Conservation (phyloP, 2,329 filamentous ascomycete species). For the Trichoderma asperellum region DNA sequence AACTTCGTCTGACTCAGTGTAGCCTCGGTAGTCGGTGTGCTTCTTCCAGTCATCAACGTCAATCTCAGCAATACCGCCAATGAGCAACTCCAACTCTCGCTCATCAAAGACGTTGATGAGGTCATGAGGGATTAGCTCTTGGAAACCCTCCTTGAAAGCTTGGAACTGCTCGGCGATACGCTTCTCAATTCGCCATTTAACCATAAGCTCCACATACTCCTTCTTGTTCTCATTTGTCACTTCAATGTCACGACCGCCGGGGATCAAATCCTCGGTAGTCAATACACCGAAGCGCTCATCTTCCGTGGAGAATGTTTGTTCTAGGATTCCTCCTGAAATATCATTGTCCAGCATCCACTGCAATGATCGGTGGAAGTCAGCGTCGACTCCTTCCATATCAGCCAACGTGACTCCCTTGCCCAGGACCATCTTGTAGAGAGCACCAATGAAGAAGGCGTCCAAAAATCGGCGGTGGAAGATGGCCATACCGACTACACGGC, state of each 20-base stretch:
- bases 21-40: conserved; percentile 97
- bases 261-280: conserved; percentile 91
- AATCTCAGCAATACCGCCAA: conserved; percentile 99
- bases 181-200: conserved; percentile 99
- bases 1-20: conserved; percentile 96
- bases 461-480: conserved; percentile 98
- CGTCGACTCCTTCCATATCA: conserved; percentile 99
- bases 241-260: conserved; percentile 85
- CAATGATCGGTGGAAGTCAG: conserved; percentile 93
- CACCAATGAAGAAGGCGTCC: conserved; percentile 98
- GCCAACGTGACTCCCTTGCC: conserved; percentile 88
- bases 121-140: conserved; percentile 94
- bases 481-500: conserved; percentile 91
- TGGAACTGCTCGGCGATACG: conserved; percentile 98
- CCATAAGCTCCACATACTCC: conserved; percentile 98
- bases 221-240: conserved; percentile 99
- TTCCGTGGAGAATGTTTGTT: conserved; percentile 95
- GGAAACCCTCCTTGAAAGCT: conserved; percentile 95
- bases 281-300: conserved; percentile 96
- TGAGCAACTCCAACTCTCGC: conserved; percentile 92
- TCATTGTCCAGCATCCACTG: conserved; percentile 99
- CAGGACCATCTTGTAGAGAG: conserved; percentile 99
- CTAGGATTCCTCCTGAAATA: conserved; percentile 86
- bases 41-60: conserved; percentile 99
- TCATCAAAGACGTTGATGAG: conserved; percentile 99